Percentiles rank a stretch among this genome's conserved stretches.
Evolutionary conservation across 768 basidiomycete genomes (phyloP).

Genomic region (Naganishia kalamii): DNA sequence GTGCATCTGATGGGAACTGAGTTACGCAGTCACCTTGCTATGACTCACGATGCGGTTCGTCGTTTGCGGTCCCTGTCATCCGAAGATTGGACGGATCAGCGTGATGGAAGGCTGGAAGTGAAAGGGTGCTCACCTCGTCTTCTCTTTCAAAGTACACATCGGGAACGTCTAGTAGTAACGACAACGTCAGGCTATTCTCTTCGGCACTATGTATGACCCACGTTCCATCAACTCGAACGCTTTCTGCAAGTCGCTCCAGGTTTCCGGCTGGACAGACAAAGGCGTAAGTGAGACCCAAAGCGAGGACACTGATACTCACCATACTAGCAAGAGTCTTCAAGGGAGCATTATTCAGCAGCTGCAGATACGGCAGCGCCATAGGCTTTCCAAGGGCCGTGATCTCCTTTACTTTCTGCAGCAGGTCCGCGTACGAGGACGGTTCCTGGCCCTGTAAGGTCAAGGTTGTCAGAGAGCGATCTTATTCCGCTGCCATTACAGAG

Average conservation of each 20-base stretch:
- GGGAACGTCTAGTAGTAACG: constrained; percentile 8
- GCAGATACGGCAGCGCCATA: not conserved
- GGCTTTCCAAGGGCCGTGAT: not conserved
- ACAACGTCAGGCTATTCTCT: not conserved
- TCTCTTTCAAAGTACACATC: constrained; percentile 19
- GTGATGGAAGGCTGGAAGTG: too few species aligned
- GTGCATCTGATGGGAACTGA: not conserved
- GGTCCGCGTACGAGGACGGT: not conserved
- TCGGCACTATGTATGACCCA: not conserved
- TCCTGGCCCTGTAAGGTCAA: not conserved
- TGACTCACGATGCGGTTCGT: constrained; percentile 18
- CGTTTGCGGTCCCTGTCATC: not conserved
- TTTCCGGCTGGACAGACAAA: constrained; percentile 10
- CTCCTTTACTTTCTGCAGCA: not conserved
- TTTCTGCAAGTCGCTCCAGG: constrained; percentile 19
- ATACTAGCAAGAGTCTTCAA: not conserved
- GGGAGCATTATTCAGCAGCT: not conserved
- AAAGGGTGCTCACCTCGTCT: constrained; percentile 11
- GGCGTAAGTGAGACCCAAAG: too few species aligned
- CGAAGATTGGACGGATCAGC: not conserved
- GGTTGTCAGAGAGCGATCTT: not conserved
- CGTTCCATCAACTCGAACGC: constrained; percentile 21
- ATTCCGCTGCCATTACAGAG: not conserved
- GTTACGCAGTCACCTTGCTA: not conserved
- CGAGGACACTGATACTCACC: too few species aligned